A percentile compares a stretch with the other conserved stretches of the same genome.
These are phyloP conservation scores for Vickermania spadyakhi DNA, from an alignment of 208 protist species.

Conservation along the genomic window DNA sequence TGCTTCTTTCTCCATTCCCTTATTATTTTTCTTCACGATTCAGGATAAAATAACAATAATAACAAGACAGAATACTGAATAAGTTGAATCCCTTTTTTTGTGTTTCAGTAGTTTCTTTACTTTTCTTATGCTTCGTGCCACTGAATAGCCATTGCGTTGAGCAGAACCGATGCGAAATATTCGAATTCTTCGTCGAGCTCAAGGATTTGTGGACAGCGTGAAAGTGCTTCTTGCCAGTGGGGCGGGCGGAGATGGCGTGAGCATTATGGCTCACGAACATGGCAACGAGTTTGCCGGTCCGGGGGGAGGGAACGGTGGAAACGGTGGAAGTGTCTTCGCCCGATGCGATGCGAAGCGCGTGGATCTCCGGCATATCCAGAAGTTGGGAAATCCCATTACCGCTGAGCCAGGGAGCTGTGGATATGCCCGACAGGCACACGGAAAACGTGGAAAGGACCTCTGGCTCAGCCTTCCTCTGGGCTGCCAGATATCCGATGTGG, in stretches of 20 bases:
- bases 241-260: slow-evolving; percentile 75
- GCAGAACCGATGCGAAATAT: no score
- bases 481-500: slow-evolving; percentile 79
- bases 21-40: slow-evolving; percentile 6
- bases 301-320: slow-evolving; percentile 86
- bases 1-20: slow-evolving; percentile 4
- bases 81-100: no score
- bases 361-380: slow-evolving; percentile 67
- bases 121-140: no score
- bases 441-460: slow-evolving; percentile 54
- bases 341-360: slow-evolving; percentile 27
- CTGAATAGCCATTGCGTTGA: no score
- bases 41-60: slow-evolving; percentile 2
- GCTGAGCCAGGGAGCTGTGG: slow-evolving; percentile 56
- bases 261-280: slow-evolving; percentile 82
- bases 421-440: slow-evolving; percentile 66
- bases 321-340: slow-evolving; percentile 78
- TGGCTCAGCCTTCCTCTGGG: slow-evolving; percentile 80
- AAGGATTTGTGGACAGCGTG: slow-evolving; percentile 70
- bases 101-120: no score
- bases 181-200: slow-evolving; percentile 12
- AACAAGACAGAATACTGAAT: no score
- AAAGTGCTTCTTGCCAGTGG: slow-evolving; percentile 82
- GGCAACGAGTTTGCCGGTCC: slow-evolving; percentile 86
- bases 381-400: slow-evolving; percentile 54